Evolutionary conservation across 225 moss, liverwort and hornwort genomes (phyloP), one percentile per base, ranked within the genome.

Genomic region (Sphagnum contortum): DNA sequence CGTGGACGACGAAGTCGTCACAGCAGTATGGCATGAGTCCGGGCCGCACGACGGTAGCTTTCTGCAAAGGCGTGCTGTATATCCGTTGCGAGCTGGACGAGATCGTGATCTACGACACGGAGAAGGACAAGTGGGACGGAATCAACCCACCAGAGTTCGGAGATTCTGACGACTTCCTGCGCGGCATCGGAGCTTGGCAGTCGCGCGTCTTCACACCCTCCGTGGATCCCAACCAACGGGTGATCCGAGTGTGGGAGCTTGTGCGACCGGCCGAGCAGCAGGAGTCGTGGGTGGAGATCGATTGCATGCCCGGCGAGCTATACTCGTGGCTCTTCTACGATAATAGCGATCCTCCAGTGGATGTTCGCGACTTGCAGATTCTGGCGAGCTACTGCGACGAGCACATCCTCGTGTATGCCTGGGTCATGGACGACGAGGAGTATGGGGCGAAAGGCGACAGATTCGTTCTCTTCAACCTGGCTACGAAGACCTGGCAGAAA

Each of bases 141-240:
- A 63, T 70, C 46, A 63, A 57, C 3, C 55, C 64, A 10, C 76
- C 76, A 29, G 29, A 29, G 10, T 45, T 12, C 4, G 75, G 75
- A 6, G 71, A 76, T 14, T 68, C 48, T 13, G 75, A 76, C 11
- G 71, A 76, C 8, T 76, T 45, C 59, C 3, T 76, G 50, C 75
- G 75, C 9, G 67, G 9, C 71, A 65, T 76, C 44, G 76, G 56
- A 50, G 72, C 64, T 3, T 76, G 72, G 76, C 68, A 65, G 29
- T 60, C 56, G 4, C 72, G 71, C 3, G 46, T 76, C 10, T 57
- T 63, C n/a, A 44, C 49, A 9, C 63, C 66, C 9, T 44, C 71
- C 0, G 61, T 68, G 50, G 55, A 12, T 47, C 6, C 58, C 7
- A n/a, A 48, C 45, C 13, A 67, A 59, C 62, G 63, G 46, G 49